Conservation (phyloP, 306 rosid genomes). For the Acacia crassicarpa region DNA sequence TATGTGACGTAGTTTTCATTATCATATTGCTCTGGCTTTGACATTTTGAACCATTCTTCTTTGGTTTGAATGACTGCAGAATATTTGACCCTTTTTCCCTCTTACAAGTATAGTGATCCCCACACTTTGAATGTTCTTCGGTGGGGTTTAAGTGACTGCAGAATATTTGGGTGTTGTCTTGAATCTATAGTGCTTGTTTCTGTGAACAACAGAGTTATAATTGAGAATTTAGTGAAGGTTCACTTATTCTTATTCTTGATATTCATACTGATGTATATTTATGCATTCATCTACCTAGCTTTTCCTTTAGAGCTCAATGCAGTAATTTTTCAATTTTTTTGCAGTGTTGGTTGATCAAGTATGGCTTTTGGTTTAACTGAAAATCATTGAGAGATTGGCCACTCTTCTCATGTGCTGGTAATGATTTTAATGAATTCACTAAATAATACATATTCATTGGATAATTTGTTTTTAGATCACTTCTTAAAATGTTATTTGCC, state of each 20-base stretch:
- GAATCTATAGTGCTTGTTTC: too few relatives aligned
- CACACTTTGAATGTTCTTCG: constrained; percentile 73
- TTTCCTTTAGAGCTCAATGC: constrained; percentile 5
- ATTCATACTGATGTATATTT: background rate
- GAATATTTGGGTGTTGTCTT: too few relatives aligned
- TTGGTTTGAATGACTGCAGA: constrained; percentile 17
- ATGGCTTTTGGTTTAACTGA: constrained; percentile 92
- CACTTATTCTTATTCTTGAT: background rate
- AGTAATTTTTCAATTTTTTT: background rate
- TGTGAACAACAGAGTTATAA: constrained; percentile 43
- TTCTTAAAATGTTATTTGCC: constrained; percentile 26
- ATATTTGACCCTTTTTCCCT: constrained; percentile 9
- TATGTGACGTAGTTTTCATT: too few relatives aligned
- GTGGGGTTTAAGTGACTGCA: constrained; percentile 18
- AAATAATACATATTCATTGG: background rate
- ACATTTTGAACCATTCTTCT: constrained; percentile 1
- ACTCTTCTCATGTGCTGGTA: constrained; percentile 91
- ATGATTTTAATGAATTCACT: constrained; percentile 28
- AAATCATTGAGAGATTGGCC: constrained; percentile 94
- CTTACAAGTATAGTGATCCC: constrained; percentile 69
- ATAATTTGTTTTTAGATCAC: constrained; percentile 1
- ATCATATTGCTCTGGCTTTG: background rate
- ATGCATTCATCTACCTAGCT: background rate
- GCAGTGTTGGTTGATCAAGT: constrained; percentile 89
- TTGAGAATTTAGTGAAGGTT: constrained; percentile 98